A percentile compares a stretch with the other conserved stretches of the same genome.
Conservation (phyloP, 2,329 filamentous ascomycete species). For the Aspergillus alliaceus region DNA sequence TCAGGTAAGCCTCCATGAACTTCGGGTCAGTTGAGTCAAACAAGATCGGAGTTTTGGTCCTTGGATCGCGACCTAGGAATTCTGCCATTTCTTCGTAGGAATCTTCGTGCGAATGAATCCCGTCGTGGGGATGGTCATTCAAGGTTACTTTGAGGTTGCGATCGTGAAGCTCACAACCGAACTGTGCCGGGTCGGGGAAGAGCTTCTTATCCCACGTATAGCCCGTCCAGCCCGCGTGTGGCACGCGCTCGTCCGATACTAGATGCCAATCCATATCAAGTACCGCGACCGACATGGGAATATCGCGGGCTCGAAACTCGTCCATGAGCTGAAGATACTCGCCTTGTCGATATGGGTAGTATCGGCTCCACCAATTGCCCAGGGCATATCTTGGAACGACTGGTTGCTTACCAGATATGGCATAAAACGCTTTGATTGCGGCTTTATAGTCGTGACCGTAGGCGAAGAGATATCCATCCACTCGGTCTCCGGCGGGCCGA, state of each 20-base stretch:
- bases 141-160: slow-evolving; percentile 56
- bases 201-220: slow-evolving; percentile 63
- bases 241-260: slow-evolving; percentile 50
- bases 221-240: slow-evolving; percentile 58
- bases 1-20: slow-evolving; percentile 61
- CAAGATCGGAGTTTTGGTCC: slow-evolving; percentile 50
- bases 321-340: slow-evolving; percentile 61
- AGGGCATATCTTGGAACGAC: slow-evolving; percentile 58
- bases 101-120: slow-evolving; percentile 58
- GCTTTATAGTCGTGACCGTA: slow-evolving; percentile 59
- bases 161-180: slow-evolving; percentile 53
- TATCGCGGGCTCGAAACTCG: slow-evolving; percentile 50
- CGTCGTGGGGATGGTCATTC: slow-evolving; percentile 64
- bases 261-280: slow-evolving; percentile 69
- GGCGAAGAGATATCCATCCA: slow-evolving; percentile 61
- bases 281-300: slow-evolving; percentile 61
- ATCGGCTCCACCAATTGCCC: slow-evolving; percentile 67
- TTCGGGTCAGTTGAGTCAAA: slow-evolving; percentile 57
- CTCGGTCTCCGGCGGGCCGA: slow-evolving; percentile 47
- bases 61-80: slow-evolving; percentile 53
- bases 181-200: slow-evolving; percentile 57
- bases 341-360: slow-evolving; percentile 57
- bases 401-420: slow-evolving; percentile 58
- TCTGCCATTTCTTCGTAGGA: slow-evolving; percentile 56
- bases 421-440: slow-evolving; percentile 56